Evolutionary conservation across 2,329 filamentous ascomycete species (phyloP).

Genomic region (Rhynchosporium secalis): DNA sequence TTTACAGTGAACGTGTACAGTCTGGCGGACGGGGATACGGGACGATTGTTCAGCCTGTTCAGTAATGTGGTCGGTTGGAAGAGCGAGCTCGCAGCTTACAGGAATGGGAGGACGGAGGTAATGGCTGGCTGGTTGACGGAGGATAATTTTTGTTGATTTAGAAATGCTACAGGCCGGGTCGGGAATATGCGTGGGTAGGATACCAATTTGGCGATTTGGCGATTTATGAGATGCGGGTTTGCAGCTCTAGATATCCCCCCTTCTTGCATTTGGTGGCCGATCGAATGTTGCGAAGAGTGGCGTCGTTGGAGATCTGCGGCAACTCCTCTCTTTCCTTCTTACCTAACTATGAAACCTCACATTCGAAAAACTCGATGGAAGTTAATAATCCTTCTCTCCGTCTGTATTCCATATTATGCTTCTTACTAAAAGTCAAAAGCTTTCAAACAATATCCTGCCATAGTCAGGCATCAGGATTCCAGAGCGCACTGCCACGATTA

Average conservation of each 20-base stretch:
- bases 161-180: not conserved
- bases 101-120: not conserved
- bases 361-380: too few relatives aligned
- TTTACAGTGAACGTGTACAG: conserved; percentile 74
- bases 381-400: not conserved
- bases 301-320: too few relatives aligned
- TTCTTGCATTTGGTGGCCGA: not conserved
- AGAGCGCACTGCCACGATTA: conserved; percentile 5
- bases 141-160: conserved; percentile 1
- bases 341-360: too few relatives aligned
- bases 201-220: conserved; percentile 18
- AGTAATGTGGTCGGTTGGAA: conserved; percentile 7
- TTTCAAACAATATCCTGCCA: not conserved
- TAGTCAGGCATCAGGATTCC: not conserved
- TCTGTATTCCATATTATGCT: not conserved
- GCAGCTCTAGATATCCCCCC: not conserved
- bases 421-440: not conserved
- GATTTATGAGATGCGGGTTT: not conserved
- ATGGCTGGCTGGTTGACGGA: conserved; percentile 6
- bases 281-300: not conserved
- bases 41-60: conserved; percentile 37
- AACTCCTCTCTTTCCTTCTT: too few relatives aligned
- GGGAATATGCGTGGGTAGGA: conserved; percentile 14
- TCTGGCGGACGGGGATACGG: conserved; percentile 67
- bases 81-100: too few relatives aligned